These are phyloP conservation scores for Boletus subparvulus DNA, from an alignment of 768 basidiomycete species.

Conservation along the genomic window DNA sequence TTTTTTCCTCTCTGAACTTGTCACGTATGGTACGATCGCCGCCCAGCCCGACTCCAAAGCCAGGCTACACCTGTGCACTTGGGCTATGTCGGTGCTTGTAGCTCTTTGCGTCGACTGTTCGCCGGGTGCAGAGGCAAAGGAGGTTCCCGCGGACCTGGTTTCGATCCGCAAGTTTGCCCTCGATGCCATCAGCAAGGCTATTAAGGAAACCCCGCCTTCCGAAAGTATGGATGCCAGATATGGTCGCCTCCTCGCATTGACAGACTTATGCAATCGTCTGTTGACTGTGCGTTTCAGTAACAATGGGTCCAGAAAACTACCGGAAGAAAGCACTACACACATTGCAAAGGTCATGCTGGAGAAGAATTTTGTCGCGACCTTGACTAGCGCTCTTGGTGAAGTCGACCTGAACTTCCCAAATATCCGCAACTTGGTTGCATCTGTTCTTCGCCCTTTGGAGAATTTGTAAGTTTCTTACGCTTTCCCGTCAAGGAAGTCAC, in stretches of 20 bases:
- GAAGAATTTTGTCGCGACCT: constrained; percentile 88
- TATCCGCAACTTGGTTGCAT: constrained; percentile 79
- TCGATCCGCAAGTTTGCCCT: constrained; percentile 91
- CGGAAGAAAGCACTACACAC: constrained; percentile 79
- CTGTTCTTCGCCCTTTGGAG: constrained; percentile 86
- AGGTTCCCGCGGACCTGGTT: constrained; percentile 73
- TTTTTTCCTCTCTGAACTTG: constrained; percentile 80
- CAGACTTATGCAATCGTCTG: constrained; percentile 85
- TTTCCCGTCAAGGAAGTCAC: neutral
- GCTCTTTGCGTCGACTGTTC: constrained; percentile 90
- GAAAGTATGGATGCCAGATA: constrained; percentile 76
- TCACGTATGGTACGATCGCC: constrained; percentile 73
- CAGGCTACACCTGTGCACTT: constrained; percentile 67
- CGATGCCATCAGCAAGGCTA: constrained; percentile 80
- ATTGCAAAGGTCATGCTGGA: constrained; percentile 98
- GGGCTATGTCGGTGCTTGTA: constrained; percentile 88
- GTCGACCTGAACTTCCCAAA: constrained; percentile 96
- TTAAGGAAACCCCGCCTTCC: constrained; percentile 70
- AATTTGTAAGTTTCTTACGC: constrained; percentile 62
- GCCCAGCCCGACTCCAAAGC: constrained; percentile 57
- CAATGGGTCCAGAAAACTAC: constrained; percentile 47
- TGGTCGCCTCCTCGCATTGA: constrained; percentile 81
- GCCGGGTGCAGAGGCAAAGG: constrained; percentile 65
- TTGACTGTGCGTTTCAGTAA: constrained; percentile 75
- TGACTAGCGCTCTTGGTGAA: constrained; percentile 87